Percentiles rank a stretch among this genome's conserved stretches.
These are phyloP conservation scores for Oehlia diaphana DNA, from an alignment of 192 early-diverging fungal species.

Conservation along the genomic window DNA sequence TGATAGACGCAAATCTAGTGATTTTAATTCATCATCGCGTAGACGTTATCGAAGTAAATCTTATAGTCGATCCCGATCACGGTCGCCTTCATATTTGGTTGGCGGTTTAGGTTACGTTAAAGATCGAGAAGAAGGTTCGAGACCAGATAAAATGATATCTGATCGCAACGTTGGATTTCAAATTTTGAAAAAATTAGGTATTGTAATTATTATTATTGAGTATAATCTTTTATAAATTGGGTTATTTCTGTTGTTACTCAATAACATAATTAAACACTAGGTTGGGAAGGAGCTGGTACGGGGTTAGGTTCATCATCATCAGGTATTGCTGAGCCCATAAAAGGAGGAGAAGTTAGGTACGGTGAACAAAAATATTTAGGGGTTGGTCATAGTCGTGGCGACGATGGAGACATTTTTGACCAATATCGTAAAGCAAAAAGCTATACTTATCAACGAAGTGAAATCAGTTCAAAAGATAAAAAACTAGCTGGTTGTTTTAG, in stretches of 20 bases:
- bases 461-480: conserved; percentile 25
- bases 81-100: neutral
- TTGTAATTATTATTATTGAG: neutral
- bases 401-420: conserved; percentile 28
- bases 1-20: conserved; percentile 1
- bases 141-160: conserved; percentile 32
- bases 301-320: conserved; percentile 24
- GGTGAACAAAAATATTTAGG: conserved; percentile 31
- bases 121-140: neutral
- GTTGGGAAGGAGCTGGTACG: conserved; percentile 29
- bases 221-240: neutral
- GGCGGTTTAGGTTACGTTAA: conserved; percentile 15
- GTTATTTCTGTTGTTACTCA: neutral
- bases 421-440: conserved; percentile 33
- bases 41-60: conserved; percentile 21
- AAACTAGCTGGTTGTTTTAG: conserved; percentile 29
- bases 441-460: conserved; percentile 30
- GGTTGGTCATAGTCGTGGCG: conserved; percentile 22
- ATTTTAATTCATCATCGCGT: conserved; percentile 16
- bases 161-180: conserved; percentile 30
- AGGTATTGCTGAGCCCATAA: conserved; percentile 27
- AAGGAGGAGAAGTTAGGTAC: conserved; percentile 23
- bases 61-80: conserved; percentile 19
- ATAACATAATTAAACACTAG: neutral
- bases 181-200: conserved; percentile 31